Evolutionary conservation across 2,329 filamentous ascomycete genomes (phyloP), one percentile per base, ranked within the genome.

Genomic region (Colletotrichum siamense): DNA sequence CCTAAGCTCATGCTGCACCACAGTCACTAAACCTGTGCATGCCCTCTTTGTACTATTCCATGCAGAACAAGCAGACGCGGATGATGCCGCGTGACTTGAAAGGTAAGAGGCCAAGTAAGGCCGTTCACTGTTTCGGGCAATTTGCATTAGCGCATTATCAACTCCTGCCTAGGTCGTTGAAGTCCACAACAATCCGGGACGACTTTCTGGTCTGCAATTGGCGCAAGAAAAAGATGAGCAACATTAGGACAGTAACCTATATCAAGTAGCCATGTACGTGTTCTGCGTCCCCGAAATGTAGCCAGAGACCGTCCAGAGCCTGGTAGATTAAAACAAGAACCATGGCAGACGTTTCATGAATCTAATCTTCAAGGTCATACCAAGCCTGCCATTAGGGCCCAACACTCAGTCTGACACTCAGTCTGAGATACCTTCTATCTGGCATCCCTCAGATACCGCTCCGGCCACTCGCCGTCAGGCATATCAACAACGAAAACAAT

Each of bases 221-320:
- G 44, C 44, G 10, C 10, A 49, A 49, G n/a, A 49, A 22, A 22
- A 4, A 22, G 18, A 49, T 1, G 0, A 8, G n/a, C 10, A 49
- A 4, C 0, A 6, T 49, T 1, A 7, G 0, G n/a, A 49, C 2
- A 22, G 44, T 0, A n/a, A 49, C n/a, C 18, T 49, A 0, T 8
- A 22, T 22, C 9, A 39, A 8, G 36, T 39, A 49, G 44, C 5
- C 18, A 22, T 22, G 10, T 7, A 3, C 3, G 3, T 22, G 44
- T 49, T 49, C 44, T 49, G 10, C 18, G 18, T 22, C 2, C 44
- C 18, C n/a, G 44, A 22, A 49, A 22, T 49, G n/a, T 22, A 49
- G 44, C 44, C n/a, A 22, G n/a, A 12, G n/a, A 13, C 0, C 10
- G n/a, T 1, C 18, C 10, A 49, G 1, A 22, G 1, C 44, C 44